These are phyloP conservation scores for Rhipidocladum racemiflorum DNA, from an alignment of 176 grass and related monocot genomes.

Conservation along the genomic window DNA sequence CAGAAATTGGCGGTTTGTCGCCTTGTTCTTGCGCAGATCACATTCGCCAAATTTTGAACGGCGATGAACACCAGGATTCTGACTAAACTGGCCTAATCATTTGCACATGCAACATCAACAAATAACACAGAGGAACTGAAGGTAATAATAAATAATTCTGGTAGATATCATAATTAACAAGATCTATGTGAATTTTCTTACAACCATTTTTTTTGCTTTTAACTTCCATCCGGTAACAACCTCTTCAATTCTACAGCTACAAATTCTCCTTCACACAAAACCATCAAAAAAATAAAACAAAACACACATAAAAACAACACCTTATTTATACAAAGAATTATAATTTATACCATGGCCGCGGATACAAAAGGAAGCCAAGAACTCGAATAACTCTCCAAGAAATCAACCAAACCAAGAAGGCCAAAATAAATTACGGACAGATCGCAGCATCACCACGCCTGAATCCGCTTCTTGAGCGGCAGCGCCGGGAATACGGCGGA, in stretches of 20 bases:
- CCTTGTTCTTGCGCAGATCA: background rate
- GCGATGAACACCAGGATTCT: background rate
- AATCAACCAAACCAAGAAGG: constrained; percentile 25
- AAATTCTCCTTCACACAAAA: constrained; percentile 31
- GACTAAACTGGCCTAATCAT: background rate
- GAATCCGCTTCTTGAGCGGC: constrained; percentile 74
- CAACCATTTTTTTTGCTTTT: constrained; percentile 7
- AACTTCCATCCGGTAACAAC: constrained; percentile 25
- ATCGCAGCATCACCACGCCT: constrained; percentile 36
- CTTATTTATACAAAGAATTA: constrained; percentile 47
- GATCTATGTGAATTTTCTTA: constrained; percentile 33
- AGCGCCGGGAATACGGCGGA: constrained; percentile 53
- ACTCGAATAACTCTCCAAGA: constrained; percentile 43
- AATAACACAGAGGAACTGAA: background rate
- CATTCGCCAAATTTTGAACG: background rate
- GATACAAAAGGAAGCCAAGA: constrained; percentile 21
- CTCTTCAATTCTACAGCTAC: constrained; percentile 35
- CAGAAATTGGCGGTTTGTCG: background rate
- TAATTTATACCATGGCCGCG: constrained; percentile 53
- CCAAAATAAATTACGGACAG: constrained; percentile 22
- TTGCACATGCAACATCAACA: background rate
- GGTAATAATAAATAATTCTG: constrained; percentile 23
- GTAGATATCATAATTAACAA: constrained; percentile 25
- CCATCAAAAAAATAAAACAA: background rate
- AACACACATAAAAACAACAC: constrained; percentile 23